Base-by-base conservation (phyloP, 2,329 filamentous ascomycete genomes). In the Aspergillus sp. region DNA sequence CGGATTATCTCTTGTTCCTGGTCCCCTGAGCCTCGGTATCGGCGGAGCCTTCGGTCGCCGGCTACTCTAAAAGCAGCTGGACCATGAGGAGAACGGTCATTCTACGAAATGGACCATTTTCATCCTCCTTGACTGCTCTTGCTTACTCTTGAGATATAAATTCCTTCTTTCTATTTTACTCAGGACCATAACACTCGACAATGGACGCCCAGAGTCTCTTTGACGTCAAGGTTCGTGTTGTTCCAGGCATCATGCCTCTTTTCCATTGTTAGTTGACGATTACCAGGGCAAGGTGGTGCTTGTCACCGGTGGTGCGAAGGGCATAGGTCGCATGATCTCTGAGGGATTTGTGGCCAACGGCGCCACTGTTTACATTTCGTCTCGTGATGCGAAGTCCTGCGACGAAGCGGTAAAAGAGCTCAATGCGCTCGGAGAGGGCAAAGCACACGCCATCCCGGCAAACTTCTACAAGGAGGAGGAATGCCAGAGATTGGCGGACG, bases 181-280 rank as follows among this genome's bases (percentile, higher is more conserved):
- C 42, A 19, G 30, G n/a, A n/a, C 22, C 15, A 38, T 32, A 17
- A 5, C 25, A 23, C 30, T 17, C 41, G 43, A 52, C 39, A 47
- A 82, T 83, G 80, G 78, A 83, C 60, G 59, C 73, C 9, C 66
- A 73, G 54, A 75, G 54, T 51, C 70, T 84, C 33, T 83, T 83
- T 60, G 69, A 77, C 55, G 79, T 84, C 56, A 79, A 82, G 74
- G 80, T 81, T 60, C 56, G 66, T 53, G 37, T 19, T 7, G 9
- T 35, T 22, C 17, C 17, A 12, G 19, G 19, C 17, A 17, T 9
- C 15, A 39, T 19, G 17, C 33, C 13, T 39, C 10, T 22, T 39
- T 12, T 39, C 12, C 9, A 19, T 39, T 13, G 10, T 19, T 20
- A 19, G 37, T 17, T 39, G 37, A 39, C 17, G 17, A n/a, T 35